Evolutionary conservation across 2,329 filamentous ascomycete species (phyloP), one percentile per base, ranked within the genome.

Genomic region (Ramularia collo-cygni): DNA sequence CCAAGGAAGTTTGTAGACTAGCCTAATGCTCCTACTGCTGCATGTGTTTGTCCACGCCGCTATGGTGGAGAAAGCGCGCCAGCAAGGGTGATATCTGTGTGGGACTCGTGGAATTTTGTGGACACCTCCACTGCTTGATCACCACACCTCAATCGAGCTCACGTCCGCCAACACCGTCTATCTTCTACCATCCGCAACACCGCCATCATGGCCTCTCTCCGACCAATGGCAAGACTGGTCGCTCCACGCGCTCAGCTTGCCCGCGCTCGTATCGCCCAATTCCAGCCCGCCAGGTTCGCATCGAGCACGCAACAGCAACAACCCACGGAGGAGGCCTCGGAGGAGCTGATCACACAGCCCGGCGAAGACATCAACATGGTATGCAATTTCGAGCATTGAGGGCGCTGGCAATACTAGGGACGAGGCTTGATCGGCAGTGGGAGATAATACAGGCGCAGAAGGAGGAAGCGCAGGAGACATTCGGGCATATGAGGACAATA

Each of bases 321-420:
- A 51, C 45, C 28, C 50, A 55, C 39, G 18, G 54, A 60, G 45
- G 48, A 56, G 42, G 57, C 39, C 7, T 43, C 45, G 10, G 57
- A 55, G 37, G 52, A 58, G 42, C 33, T 57, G 21, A 41, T 44
- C 26, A 42, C 31, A 31, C 39, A 44, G 28, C 29, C 29, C 4
- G 47, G 40, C 8, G 47, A 52, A 7, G 56, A 61, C 39, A 52
- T 51, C 10, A 57, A 57, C 42, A 58, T 60, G 55, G 55, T 58
- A 56, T 35, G 53, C 37, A 10, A n/a, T n/a, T n/a, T n/a, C n/a
- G n/a, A n/a, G n/a, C n/a, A n/a, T n/a, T n/a, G n/a, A n/a, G n/a
- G n/a, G n/a, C 15, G n/a, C 27, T 7, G 32, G 17, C 13, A 26
- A 26, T 28, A 37, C n/a, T n/a, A 19, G 19, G 26, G 14, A 29